Evolutionary conservation across 139 green algal species (phyloP), one percentile per base, ranked within the genome.

Genomic region (Chlorella sorokiniana): DNA sequence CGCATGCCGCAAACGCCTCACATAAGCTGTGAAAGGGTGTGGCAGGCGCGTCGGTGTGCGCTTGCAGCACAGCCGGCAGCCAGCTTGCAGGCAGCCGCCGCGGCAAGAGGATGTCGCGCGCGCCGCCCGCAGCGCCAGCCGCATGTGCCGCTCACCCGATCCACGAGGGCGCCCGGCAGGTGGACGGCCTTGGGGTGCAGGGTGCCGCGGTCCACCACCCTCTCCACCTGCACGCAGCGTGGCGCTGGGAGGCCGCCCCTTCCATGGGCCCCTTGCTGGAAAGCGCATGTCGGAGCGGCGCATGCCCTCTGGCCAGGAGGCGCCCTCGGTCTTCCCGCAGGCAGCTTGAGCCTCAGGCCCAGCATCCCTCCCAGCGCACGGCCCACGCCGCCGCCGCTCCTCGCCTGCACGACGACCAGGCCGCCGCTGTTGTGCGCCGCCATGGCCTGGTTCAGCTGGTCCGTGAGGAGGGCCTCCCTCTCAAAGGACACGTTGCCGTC

Each of bases 401-500:
- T 6, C 2, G 40, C 72, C 67, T 92, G 88, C 35, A 89, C 84
- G 8, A 92, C 83, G 25, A 92, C 88, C 3, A 81, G 29, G 37
- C 88, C 88, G n/a, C 86, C 86, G 33, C 59, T 82, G 79, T 90
- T 90, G 72, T 88, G 86, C 42, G 81, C 88, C 29, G 88, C 88
- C 79, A 91, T 89, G 25, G 88, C 88, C 79, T 89, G 83, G 51
- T 88, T 85, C 7, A 91, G 73, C 52, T 64, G 48, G 73, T 92
- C 88, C 9, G 44, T 2, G 25, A 76, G 78, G 2, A 92, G 42
- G 27, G 86, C 79, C 40, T 92, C 88, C 0, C 75, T 61, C n/a
- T 89, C 86, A n/a, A 90, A 84, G 45, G 42, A 84, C n/a, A 92
- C 61, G 42, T 92, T 92, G 81, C 88, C 88, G 37, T 89, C 85